Evolutionary conservation across 495 filamentous ascomycete genomes (phyloP).

Genomic region (Aspergillus steynii): DNA sequence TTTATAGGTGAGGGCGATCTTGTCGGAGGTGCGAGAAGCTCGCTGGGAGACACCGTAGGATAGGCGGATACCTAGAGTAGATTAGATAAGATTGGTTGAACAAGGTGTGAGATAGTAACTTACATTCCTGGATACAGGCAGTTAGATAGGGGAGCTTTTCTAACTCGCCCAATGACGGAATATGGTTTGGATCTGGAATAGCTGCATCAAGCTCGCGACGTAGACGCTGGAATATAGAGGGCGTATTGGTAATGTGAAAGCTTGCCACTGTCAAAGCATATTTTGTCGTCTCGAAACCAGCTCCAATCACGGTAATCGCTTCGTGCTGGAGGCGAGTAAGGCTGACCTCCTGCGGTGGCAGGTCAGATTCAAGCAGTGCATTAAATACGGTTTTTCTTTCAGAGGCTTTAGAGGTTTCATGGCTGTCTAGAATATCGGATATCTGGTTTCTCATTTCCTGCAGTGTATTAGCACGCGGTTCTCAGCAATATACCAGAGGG

Average conservation of each 20-base stretch:
- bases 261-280: slow-evolving; percentile 17
- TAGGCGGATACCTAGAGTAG: slow-evolving; percentile 29
- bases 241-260: slow-evolving; percentile 28
- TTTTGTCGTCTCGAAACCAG: slow-evolving; percentile 41
- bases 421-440: slow-evolving; percentile 1
- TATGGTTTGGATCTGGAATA: slow-evolving; percentile 20
- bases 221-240: slow-evolving; percentile 22
- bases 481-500: no score
- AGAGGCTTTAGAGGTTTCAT: background rate
- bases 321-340: slow-evolving; percentile 38
- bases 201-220: slow-evolving; percentile 24
- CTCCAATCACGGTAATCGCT: slow-evolving; percentile 34
- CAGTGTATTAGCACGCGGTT: background rate
- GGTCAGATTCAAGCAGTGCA: slow-evolving; percentile 30
- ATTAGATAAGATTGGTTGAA: background rate
- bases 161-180: slow-evolving; percentile 22
- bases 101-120: background rate
- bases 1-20: slow-evolving; percentile 13
- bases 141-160: slow-evolving; percentile 40
- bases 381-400: slow-evolving; percentile 36
- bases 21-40: slow-evolving; percentile 18
- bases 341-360: slow-evolving; percentile 30
- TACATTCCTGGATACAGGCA: slow-evolving; percentile 44
- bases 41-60: slow-evolving; percentile 31
- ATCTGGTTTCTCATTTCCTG: slow-evolving; percentile 16